Evolutionary conservation across 2,329 filamentous ascomycete genomes (phyloP).

Genomic region (Paracoccidioides lutzii): DNA sequence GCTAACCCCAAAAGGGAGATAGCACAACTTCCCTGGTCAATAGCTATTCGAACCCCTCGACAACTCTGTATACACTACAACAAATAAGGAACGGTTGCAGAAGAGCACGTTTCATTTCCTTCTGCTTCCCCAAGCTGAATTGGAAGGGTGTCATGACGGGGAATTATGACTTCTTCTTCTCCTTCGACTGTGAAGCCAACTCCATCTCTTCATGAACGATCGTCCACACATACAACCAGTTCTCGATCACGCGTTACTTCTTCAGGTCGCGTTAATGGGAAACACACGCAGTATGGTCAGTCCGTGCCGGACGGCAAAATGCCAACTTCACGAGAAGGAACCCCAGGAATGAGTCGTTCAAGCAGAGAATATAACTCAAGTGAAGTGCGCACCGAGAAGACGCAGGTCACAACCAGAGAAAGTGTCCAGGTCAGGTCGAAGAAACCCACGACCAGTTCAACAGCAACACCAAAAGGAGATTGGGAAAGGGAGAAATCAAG

Average conservation of each 20-base stretch:
- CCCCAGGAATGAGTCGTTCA: conserved; percentile 12
- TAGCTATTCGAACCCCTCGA: not conserved
- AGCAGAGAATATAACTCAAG: conserved; percentile 24
- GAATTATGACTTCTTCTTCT: conserved; percentile 14
- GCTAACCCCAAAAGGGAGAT: conserved; percentile 14
- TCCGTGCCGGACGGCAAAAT: conserved; percentile 11
- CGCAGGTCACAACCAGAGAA: conserved; percentile 49
- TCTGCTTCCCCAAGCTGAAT: not conserved
- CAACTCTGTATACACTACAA: not conserved
- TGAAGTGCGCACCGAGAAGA: conserved; percentile 30
- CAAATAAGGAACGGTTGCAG: not conserved
- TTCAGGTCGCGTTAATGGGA: conserved; percentile 27
- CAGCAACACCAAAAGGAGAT: conserved; percentile 20
- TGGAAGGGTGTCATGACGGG: conserved; percentile 10
- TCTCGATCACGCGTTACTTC: conserved; percentile 29
- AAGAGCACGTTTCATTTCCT: not conserved
- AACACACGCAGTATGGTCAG: conserved; percentile 9
- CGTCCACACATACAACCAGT: conserved; percentile 26
- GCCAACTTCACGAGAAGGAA: conserved; percentile 8
- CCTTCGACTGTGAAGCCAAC: conserved; percentile 19
- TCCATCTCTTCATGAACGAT: conserved; percentile 30
- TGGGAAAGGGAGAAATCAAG: conserved; percentile 19
- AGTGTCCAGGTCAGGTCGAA: conserved; percentile 46
- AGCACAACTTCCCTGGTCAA: not conserved
- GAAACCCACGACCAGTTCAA: conserved; percentile 43